phyloP scores from a whole-genome alignment of 202 grass and related monocot species.

The Panicum hallii region DNA sequence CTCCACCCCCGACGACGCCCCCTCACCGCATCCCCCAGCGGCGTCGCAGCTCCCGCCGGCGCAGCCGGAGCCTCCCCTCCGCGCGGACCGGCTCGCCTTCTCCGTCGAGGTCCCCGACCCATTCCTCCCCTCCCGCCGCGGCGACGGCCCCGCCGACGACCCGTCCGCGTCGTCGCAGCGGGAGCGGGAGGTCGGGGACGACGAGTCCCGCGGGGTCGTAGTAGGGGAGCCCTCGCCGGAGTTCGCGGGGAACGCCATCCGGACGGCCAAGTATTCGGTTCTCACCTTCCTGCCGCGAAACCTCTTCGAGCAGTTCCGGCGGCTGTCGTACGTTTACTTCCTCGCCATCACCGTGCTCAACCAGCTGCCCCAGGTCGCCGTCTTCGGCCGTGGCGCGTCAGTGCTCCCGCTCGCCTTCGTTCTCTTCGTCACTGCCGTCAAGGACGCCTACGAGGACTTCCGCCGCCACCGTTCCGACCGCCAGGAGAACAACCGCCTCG shows the following conservation, averaged over 20 bases:
- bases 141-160: conserved; percentile 30
- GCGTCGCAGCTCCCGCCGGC: conserved; percentile 53
- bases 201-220: conserved; percentile 38
- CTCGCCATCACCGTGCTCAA: conserved; percentile 87
- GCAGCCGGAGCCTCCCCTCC: conserved; percentile 58
- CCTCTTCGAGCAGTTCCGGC: conserved; percentile 88
- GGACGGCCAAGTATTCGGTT: conserved; percentile 74
- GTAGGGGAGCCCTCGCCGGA: conserved; percentile 46
- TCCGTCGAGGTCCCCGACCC: conserved; percentile 50
- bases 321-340: conserved; percentile 91
- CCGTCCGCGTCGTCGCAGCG: conserved; percentile 33
- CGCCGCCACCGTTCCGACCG: conserved; percentile 84
- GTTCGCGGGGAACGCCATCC: conserved; percentile 61
- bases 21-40: conserved; percentile 15
- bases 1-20: conserved; percentile 2
- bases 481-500: conserved; percentile 70
- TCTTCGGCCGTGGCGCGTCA: conserved; percentile 80
- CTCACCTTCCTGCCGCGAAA: conserved; percentile 80
- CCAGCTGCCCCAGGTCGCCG: conserved; percentile 87
- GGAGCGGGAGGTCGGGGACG: conserved; percentile 40
- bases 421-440: conserved; percentile 83
- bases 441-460: conserved; percentile 95
- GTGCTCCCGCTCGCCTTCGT: conserved; percentile 83
- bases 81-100: conserved; percentile 40
- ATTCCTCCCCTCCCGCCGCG: conserved; percentile 38